phyloP scores from a whole-genome alignment of 805 yeast genomes.

The Monosporozyma unispora region DNA sequence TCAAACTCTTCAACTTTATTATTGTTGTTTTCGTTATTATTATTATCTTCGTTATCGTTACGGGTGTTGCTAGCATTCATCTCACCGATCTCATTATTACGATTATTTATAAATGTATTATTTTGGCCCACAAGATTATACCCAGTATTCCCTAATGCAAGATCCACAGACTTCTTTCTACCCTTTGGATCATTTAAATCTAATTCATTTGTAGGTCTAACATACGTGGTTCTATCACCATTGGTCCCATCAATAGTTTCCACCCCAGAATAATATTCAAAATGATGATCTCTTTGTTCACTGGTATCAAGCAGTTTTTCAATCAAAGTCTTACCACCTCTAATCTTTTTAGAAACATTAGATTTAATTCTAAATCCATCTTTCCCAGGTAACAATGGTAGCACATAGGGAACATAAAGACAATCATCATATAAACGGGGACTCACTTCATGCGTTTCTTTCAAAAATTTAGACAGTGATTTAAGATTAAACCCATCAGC shows the following conservation, averaged over 20 bases:
- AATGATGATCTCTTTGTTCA: slow-evolving; percentile 86
- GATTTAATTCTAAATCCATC: slow-evolving; percentile 71
- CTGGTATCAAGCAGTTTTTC: slow-evolving; percentile 71
- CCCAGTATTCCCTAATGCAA: background rate
- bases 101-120: background rate
- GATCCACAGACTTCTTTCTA: background rate
- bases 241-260: slow-evolving; percentile 13
- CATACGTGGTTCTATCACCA: background rate
- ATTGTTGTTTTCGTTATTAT: slow-evolving; percentile 2
- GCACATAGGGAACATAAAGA: slow-evolving; percentile 78
- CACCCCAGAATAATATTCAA: slow-evolving; percentile 79
- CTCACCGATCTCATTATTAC: background rate
- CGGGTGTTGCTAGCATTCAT: background rate
- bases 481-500: slow-evolving; percentile 72
- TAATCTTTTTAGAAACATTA: slow-evolving; percentile 36
- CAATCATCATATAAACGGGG: slow-evolving; percentile 89
- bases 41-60: background rate
- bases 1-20: slow-evolving; percentile 54
- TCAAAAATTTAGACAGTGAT: slow-evolving; percentile 54
- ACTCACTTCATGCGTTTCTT: slow-evolving; percentile 65
- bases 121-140: slow-evolving; percentile 4
- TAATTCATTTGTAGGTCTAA: background rate
- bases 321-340: slow-evolving; percentile 42
- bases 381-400: slow-evolving; percentile 80
- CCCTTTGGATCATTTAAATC: background rate